A percentile compares a stretch with the other conserved stretches of the same genome.
Evolutionary conservation across 805 yeast genomes (phyloP).

Genomic region (Candida sanyiensis): DNA sequence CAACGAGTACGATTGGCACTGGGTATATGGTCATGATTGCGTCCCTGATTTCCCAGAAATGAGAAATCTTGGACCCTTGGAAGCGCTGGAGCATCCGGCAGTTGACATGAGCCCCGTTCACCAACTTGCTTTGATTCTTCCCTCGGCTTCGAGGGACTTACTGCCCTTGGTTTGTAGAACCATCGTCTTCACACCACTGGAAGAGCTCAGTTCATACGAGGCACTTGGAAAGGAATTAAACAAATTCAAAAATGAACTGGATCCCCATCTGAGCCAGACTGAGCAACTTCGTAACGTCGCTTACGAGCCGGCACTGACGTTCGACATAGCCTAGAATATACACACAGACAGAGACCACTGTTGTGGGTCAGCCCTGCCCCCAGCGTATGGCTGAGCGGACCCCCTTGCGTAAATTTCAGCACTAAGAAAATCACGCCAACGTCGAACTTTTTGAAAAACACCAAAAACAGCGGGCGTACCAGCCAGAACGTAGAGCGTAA

Average conservation of each 20-base stretch:
- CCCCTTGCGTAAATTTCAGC: slow-evolving; percentile 13
- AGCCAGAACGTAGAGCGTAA: background rate
- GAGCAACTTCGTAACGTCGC: no score
- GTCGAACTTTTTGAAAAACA: slow-evolving; percentile 1
- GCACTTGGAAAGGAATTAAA: background rate
- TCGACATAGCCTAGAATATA: no score
- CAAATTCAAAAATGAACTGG: background rate
- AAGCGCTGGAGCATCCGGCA: slow-evolving; percentile 43
- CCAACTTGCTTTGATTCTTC: slow-evolving; percentile 15
- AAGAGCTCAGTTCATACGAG: background rate
- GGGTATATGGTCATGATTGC: slow-evolving; percentile 79
- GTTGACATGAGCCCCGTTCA: slow-evolving; percentile 13
- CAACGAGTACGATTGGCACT: slow-evolving; percentile 84
- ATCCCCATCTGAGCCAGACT: background rate
- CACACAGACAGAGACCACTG: no score
- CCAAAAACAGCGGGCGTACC: background rate
- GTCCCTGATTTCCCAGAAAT: slow-evolving; percentile 89
- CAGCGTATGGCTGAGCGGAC: no score
- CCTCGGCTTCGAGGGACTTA: slow-evolving; percentile 4
- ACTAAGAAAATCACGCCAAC: slow-evolving; percentile 3
- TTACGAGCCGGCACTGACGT: no score
- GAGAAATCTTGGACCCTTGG: slow-evolving; percentile 61
- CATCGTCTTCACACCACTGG: background rate
- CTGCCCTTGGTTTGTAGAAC: no score
- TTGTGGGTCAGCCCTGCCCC: no score